Evolutionary conservation across 176 grass and related monocot species (phyloP).

Genomic region (Raddia distichophylla): DNA sequence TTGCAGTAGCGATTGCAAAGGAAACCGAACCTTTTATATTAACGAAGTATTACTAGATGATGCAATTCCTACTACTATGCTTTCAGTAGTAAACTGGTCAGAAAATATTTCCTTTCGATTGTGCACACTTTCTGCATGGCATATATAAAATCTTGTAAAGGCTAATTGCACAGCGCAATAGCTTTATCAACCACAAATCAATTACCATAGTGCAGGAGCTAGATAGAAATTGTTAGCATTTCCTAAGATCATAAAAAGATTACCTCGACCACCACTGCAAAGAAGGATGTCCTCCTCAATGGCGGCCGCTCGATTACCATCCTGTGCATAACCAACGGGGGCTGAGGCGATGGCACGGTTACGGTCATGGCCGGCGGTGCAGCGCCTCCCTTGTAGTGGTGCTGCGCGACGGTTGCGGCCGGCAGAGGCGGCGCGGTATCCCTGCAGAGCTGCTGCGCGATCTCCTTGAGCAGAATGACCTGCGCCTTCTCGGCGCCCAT

Average conservation of each 20-base stretch:
- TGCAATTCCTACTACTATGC: background rate
- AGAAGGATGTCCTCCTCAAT: conserved; percentile 40
- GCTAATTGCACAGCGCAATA: background rate
- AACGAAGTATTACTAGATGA: background rate
- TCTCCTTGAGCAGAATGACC: conserved; percentile 77
- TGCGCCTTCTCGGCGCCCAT: conserved; percentile 73
- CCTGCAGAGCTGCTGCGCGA: conserved; percentile 77
- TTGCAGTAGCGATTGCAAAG: background rate
- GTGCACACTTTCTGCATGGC: background rate
- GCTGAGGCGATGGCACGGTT: conserved; percentile 20
- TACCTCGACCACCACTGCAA: conserved; percentile 64
- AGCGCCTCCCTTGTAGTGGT: conserved; percentile 40
- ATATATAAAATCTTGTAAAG: background rate
- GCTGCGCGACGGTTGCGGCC: conserved; percentile 17
- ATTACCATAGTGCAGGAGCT: background rate
- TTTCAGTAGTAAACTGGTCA: background rate
- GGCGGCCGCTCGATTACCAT: conserved; percentile 50
- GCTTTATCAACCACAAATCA: background rate
- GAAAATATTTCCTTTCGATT: background rate
- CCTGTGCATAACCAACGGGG: conserved; percentile 52
- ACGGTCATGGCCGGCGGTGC: conserved; percentile 30
- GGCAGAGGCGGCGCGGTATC: conserved; percentile 35
- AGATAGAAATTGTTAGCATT: background rate
- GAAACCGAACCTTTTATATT: background rate
- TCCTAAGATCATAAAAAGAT: background rate